Conservation (phyloP, 495 filamentous ascomycete genomes). For the Filosporella fistucella region DNA sequence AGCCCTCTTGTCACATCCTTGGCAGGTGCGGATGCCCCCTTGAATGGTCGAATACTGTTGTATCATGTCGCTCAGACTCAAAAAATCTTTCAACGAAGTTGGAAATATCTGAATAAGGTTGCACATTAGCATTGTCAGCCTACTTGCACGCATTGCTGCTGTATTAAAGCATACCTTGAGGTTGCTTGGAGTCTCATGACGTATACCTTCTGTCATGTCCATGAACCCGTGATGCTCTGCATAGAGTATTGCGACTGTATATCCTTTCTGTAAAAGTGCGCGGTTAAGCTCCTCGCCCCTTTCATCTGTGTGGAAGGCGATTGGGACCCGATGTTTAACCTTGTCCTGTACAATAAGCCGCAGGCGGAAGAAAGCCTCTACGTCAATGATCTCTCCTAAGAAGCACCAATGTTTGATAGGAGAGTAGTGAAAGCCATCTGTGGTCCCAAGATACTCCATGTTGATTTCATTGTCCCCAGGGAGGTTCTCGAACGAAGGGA, state of each 20-base stretch:
- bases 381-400: constrained; percentile 29
- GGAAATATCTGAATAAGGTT: constrained; percentile 25
- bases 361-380: constrained; percentile 20
- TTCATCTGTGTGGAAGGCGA: constrained; percentile 28
- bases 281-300: constrained; percentile 22
- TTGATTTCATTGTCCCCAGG: constrained; percentile 27
- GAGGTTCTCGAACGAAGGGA: constrained; percentile 27
- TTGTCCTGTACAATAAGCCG: constrained; percentile 25
- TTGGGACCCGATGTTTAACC: constrained; percentile 18
- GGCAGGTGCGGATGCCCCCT: constrained; percentile 22
- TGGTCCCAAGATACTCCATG: no score
- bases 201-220: constrained; percentile 21
- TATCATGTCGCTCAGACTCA: constrained; percentile 24
- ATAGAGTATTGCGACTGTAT: constrained; percentile 31
- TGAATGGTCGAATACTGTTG: constrained; percentile 26
- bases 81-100: constrained; percentile 24
- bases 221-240: constrained; percentile 25
- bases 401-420: constrained; percentile 29
- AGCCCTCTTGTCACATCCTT: constrained; percentile 24
- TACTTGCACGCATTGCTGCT: neutral
- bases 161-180: constrained; percentile 25
- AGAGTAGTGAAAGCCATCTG: no score
- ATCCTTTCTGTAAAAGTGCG: constrained; percentile 24
- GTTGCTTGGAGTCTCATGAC: constrained; percentile 22
- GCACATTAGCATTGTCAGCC: neutral